Conservation (phyloP, 176 grass and related monocot genomes). For the Puya raimondii region DNA sequence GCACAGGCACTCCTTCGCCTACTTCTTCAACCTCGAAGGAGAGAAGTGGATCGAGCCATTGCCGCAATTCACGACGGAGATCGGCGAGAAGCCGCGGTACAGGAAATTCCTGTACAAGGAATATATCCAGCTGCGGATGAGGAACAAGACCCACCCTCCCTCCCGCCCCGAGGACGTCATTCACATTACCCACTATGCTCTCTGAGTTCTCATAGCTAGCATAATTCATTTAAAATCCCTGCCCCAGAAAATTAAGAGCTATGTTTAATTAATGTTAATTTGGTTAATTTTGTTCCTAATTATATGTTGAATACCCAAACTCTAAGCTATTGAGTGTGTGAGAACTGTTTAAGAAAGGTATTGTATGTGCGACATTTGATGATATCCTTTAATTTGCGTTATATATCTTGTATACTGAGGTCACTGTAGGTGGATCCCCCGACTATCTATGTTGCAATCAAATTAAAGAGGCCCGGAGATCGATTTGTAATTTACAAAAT, state of each 20-base stretch:
- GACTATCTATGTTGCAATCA: too few species aligned
- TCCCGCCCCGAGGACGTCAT: slow-evolving; percentile 23
- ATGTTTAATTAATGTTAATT: neutral
- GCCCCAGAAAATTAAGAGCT: too few species aligned
- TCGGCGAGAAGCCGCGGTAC: slow-evolving; percentile 11
- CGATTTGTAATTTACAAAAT: too few species aligned
- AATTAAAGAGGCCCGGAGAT: too few species aligned
- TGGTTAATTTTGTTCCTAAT: neutral
- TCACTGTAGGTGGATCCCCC: too few species aligned
- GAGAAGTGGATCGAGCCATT: slow-evolving; percentile 32
- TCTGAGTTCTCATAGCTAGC: neutral
- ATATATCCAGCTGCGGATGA: slow-evolving; percentile 21
- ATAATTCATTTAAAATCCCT: neutral
- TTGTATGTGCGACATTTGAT: too few species aligned
- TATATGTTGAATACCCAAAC: neutral
- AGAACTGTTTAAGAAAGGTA: too few species aligned
- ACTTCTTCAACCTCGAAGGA: slow-evolving; percentile 20
- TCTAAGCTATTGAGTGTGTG: too few species aligned
- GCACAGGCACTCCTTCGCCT: slow-evolving; percentile 22
- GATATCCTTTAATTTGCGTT: too few species aligned
- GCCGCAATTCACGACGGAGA: slow-evolving; percentile 26
- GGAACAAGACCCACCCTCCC: slow-evolving; percentile 25
- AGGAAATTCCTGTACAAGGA: slow-evolving; percentile 23
- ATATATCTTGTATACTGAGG: too few species aligned
- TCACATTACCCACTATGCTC: slow-evolving; percentile 21